Percentiles rank a stretch among this genome's conserved stretches.
These are phyloP conservation scores for Mortierella sp. DNA, from an alignment of 371 early-diverging fungal species.

Conservation along the genomic window DNA sequence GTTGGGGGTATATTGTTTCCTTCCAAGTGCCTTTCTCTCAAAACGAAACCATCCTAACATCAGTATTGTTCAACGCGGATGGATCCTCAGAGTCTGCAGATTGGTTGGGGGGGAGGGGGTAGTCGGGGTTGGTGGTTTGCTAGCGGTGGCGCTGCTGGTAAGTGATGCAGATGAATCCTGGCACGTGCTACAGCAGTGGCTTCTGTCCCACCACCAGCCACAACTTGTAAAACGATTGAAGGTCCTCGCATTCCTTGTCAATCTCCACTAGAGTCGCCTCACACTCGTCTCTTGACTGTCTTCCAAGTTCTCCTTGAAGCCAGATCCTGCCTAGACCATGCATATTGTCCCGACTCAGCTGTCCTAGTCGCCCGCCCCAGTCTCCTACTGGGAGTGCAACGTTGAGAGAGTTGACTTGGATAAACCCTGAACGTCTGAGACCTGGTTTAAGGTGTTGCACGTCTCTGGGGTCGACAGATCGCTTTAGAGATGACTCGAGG, in stretches of 20 bases:
- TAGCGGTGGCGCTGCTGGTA: no score
- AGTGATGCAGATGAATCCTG: no score
- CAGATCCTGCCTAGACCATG: constrained; percentile 21
- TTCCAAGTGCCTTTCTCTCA: no score
- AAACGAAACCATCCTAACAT: no score
- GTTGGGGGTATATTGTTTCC: no score
- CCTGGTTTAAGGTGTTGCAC: constrained; percentile 22
- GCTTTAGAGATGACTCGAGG: constrained; percentile 10
- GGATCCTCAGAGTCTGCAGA: no score
- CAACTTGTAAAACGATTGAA: constrained; percentile 26
- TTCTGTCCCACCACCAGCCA: constrained; percentile 34
- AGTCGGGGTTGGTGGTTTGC: no score
- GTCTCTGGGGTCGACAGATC: constrained; percentile 22
- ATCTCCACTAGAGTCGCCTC: constrained; percentile 18
- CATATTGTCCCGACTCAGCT: constrained; percentile 31
- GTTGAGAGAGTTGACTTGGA: constrained; percentile 22
- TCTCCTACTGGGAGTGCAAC: constrained; percentile 35
- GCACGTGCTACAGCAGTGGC: not conserved
- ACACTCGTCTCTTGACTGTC: constrained; percentile 20
- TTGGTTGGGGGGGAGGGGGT: no score
- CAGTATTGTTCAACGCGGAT: no score
- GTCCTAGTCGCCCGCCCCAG: constrained; percentile 34
- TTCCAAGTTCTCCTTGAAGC: constrained; percentile 27
- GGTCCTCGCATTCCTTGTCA: constrained; percentile 20
- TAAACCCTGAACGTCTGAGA: constrained; percentile 19